A percentile compares a stretch with the other conserved stretches of the same genome.
Evolutionary conservation across 139 green algal genomes (phyloP).

Genomic region (Asterochloris sp.): DNA sequence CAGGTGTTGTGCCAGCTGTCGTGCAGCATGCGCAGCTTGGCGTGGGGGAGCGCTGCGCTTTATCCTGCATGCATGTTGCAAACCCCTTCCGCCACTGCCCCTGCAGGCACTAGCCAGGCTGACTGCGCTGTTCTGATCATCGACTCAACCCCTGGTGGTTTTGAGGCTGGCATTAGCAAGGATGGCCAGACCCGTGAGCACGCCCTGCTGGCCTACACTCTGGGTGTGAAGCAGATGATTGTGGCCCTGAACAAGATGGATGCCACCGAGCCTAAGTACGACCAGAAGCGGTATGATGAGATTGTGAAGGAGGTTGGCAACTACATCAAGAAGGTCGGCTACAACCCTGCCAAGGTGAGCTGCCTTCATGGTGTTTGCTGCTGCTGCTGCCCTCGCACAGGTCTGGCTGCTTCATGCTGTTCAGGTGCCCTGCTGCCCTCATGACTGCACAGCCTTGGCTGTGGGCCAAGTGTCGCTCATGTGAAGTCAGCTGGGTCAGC

Average conservation of each 20-base stretch:
- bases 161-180: slow-evolving; percentile 97
- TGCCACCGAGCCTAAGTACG: slow-evolving; percentile 89
- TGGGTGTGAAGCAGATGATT: slow-evolving; percentile 99
- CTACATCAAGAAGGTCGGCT: slow-evolving; percentile 63
- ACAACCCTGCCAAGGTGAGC: slow-evolving; percentile 61
- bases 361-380: background rate
- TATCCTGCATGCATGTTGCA: too few species aligned
- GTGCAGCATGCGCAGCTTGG: too few species aligned
- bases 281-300: slow-evolving; percentile 91
- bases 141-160: slow-evolving; percentile 88
- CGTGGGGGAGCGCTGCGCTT: too few species aligned
- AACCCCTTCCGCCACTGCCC: too few species aligned
- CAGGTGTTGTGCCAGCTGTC: too few species aligned
- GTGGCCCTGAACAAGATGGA: slow-evolving; percentile 98
- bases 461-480: background rate
- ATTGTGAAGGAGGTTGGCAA: slow-evolving; percentile 96
- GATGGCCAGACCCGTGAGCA: slow-evolving; percentile 99
- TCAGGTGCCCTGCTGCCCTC: background rate
- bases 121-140: slow-evolving; percentile 93
- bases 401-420: background rate
- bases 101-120: slow-evolving; percentile 74
- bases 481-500: background rate
- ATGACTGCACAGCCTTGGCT: background rate
- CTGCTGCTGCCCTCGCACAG: background rate
- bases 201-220: slow-evolving; percentile 94